Conservation (phyloP, 768 basidiomycete genomes). For the Albatrellus ellisii region DNA sequence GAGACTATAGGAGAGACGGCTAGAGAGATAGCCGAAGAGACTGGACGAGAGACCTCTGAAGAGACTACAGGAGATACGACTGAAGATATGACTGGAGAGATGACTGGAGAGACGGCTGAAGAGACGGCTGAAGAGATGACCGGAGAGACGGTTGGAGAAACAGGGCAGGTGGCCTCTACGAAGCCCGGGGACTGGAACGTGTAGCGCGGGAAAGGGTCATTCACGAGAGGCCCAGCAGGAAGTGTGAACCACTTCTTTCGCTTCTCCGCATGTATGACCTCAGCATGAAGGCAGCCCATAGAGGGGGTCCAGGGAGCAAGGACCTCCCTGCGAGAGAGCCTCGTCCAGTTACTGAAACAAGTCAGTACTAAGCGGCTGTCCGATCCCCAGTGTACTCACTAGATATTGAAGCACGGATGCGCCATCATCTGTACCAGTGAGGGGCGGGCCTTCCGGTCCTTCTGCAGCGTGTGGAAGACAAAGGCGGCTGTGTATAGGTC, state of each 20-base stretch:
- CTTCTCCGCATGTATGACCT: neutral
- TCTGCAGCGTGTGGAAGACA: neutral
- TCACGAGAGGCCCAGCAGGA: neutral
- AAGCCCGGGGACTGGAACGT: neutral
- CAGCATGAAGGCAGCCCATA: neutral
- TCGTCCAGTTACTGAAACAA: neutral
- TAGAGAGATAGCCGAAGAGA: neutral
- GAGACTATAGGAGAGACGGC: neutral
- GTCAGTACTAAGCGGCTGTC: neutral
- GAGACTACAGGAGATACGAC: neutral
- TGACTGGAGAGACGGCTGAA: neutral
- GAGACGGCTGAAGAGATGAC: neutral
- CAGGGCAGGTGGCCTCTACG: neutral
- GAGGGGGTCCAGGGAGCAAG: neutral
- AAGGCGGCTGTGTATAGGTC: neutral
- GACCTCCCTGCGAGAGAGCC: neutral
- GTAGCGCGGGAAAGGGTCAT: constrained; percentile 2
- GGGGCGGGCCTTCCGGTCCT: neutral
- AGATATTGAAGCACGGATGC: neutral
- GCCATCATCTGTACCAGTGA: neutral
- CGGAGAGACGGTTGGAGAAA: neutral
- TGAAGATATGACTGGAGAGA: neutral
- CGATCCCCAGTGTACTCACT: neutral
- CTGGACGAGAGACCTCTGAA: neutral
- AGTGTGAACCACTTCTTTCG: neutral